Evolutionary conservation across 1,284 basidiomycete genomes (phyloP), one percentile per base, ranked within the genome.

Genomic region (Papiliotrema fonsecae): DNA sequence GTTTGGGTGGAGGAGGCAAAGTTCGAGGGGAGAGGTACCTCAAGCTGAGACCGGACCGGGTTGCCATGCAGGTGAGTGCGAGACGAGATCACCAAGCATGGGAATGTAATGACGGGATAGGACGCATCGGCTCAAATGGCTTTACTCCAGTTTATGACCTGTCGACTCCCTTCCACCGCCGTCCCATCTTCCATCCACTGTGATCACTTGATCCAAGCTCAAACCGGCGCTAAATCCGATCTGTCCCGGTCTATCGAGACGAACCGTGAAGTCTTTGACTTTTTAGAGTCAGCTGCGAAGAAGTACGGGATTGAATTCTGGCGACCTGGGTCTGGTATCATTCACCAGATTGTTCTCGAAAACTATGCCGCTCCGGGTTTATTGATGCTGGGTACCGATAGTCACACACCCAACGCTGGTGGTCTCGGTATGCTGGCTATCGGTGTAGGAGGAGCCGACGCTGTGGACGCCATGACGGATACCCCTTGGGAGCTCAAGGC

Each of bases 111-210:
- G 49, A 58, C 27, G 16, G 3, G 18, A n/a, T 39, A 67, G 67
- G 92, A 97, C 75, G 96, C 96, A 37, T 97, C 92, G 42, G 96
- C 96, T 42, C 96, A 99, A 86, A 80, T 81, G 79, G 79, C 78
- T n/a, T 86, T 96, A 51, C 76, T 99, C 52, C 96, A 99, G 76
- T 99, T 98, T 75, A 97, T 97, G 89, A 97, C 94, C 51, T 94
- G 93, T 49, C 91, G 90, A 41, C 82, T 97, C 45, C 76, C 83
- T 34, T 80, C 80, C 55, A 88, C 86, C 61, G 87, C 90, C 27
- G 94, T 98, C 7, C 80, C 81, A 79, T 87, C 77, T 81, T 97
- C 73, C n/a, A 79, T 82, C 48, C 96, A 99, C 75, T 98, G 96
- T 68, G 96, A 99, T 72, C 96, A 99, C 77, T 80, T 97, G 38